Evolutionary conservation across 208 protist species (phyloP).

Genomic region (Trichomonas vaginalis): DNA sequence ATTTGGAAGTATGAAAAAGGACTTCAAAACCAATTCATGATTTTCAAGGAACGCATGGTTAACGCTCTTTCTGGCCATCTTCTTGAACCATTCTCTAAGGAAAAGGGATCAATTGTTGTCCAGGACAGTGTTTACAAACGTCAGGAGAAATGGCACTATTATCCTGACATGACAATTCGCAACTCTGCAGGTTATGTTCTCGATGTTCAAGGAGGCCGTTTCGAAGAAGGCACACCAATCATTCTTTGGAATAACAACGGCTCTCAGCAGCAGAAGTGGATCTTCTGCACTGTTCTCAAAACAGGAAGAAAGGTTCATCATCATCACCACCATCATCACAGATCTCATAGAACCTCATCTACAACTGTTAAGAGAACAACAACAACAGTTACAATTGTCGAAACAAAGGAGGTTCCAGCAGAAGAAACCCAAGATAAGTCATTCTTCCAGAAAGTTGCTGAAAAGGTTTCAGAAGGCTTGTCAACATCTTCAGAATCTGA

Average conservation of each 20-base stretch:
- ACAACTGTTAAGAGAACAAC: too few relatives aligned
- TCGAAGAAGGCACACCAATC: not conserved
- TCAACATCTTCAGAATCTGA: too few relatives aligned
- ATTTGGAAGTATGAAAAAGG: not conserved
- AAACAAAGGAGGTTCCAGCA: too few relatives aligned
- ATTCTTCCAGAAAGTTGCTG: too few relatives aligned
- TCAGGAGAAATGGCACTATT: not conserved
- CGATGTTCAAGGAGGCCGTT: not conserved
- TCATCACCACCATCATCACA: not conserved
- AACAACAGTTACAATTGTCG: too few relatives aligned
- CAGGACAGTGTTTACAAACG: not conserved
- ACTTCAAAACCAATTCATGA: not conserved
- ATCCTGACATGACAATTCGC: not conserved
- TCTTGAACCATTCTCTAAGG: not conserved
- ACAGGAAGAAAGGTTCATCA: not conserved
- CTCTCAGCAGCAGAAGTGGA: not conserved
- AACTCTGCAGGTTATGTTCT: not conserved
- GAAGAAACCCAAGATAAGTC: too few relatives aligned
- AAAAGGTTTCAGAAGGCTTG: too few relatives aligned
- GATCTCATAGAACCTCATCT: too few relatives aligned
- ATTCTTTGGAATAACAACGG: not conserved
- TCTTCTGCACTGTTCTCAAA: not conserved
- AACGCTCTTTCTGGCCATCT: not conserved
- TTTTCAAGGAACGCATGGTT: not conserved
- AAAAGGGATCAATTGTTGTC: not conserved